Conservation (phyloP, 208 protist genomes). For the Trypanosoma avium region DNA sequence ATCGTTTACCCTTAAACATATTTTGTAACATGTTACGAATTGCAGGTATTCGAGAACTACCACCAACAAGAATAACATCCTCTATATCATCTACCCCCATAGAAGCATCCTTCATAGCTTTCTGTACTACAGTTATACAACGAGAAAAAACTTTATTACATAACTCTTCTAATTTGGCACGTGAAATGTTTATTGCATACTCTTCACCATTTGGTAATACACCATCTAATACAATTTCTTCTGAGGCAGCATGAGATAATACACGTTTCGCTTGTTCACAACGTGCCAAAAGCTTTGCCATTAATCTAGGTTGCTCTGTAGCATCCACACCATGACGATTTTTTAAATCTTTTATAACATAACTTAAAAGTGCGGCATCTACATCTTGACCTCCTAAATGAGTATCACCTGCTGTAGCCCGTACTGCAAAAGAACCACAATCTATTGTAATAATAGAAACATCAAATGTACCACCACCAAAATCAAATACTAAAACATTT, state of each 20-base stretch:
- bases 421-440: conserved; percentile 97
- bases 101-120: conserved; percentile 86
- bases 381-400: conserved; percentile 96
- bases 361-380: conserved; percentile 77
- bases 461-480: conserved; percentile 97
- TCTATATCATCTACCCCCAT: conserved; percentile 82
- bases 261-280: conserved; percentile 96
- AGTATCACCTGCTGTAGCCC: conserved; percentile 97
- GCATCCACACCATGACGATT: conserved; percentile 88
- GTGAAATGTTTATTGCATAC: conserved; percentile 94
- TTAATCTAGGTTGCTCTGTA: conserved; percentile 27
- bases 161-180: conserved; percentile 98
- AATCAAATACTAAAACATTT: conserved; percentile 96
- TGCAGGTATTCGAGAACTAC: conserved; percentile 97
- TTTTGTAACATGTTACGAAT: conserved; percentile 87
- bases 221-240: conserved; percentile 96
- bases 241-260: conserved; percentile 90
- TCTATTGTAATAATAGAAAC: conserved; percentile 98
- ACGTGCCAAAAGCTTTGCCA: conserved; percentile 58
- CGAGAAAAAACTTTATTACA: conserved; percentile 75
- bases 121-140: conserved; percentile 78
- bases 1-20: conserved; percentile 75
- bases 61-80: conserved; percentile 95
- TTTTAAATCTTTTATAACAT: conserved; percentile 94
- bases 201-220: conserved; percentile 93